Evolutionary conservation across 169 alveolate species (phyloP), one percentile per base, ranked within the genome.

Genomic region (Babesia ovata): DNA sequence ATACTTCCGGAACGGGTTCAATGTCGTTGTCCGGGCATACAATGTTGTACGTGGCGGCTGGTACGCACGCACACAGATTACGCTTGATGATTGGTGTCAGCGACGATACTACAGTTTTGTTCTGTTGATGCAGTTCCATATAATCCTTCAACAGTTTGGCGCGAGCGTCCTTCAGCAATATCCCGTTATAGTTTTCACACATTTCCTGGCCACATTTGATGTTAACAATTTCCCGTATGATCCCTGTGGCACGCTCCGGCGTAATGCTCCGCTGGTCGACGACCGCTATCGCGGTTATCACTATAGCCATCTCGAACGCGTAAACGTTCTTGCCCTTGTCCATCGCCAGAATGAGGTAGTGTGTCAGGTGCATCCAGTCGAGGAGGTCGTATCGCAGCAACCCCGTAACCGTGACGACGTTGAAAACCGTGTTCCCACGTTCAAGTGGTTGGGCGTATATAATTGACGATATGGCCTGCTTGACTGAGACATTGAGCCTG

Each of bases 261-360:
- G 79, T 48, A 13, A 77, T 61, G n/a, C 84, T 52, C 28, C 79
- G 75, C 69, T 81, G 88, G 62, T 81, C 88, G 0, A 81, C 33
- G 26, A 81, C 78, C 39, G 88, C 70, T 21, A 81, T 81, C 10
- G 88, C 88, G 10, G 88, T 81, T 0, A 66, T 63, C 44, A 81
- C 88, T 9, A 81, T 81, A 2, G 88, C 56, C 88, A 81, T 72
- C 66, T 81, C 88, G 12, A 81, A 62, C 10, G 88, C 88, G 69
- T 81, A 72, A 26, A 36, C 49, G 73, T 81, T 81, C 33, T 69
- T 66, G 8, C 88, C 88, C 76, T 71, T 81, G 65, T 81, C 88
- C 88, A 81, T 81, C 8, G 88, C 70, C 19, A 81, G 67, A 9
- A 69, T 54, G 21, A 81, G 24, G 59, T 71, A 81, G 54, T 81